Base-by-base conservation (phyloP, 352 stramenopile species). In the Phytophthora tubulina region DNA sequence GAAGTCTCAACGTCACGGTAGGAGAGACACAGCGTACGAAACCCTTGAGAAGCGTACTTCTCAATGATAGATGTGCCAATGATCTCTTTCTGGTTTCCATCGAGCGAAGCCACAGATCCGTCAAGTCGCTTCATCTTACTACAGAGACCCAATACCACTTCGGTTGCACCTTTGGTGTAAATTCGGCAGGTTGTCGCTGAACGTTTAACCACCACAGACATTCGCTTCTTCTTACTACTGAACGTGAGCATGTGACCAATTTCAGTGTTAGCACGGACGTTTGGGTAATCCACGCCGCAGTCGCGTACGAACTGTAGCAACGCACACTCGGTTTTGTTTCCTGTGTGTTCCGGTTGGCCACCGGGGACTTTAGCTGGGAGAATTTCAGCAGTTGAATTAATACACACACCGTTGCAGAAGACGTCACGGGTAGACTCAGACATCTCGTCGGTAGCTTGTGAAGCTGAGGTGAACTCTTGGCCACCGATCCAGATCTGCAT, bases 401-500 rank as follows among this genome's bases (percentile, higher is more conserved):
- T 49, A 15, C 75, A 86, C 30, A 95, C 82, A 33, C 85, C 82
- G 36, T 86, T 88, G 69, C 79, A 89, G 31, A 93, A 89, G n/a
- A 86, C 80, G 27, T 91, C 82, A 32, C 86, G 86, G 0, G 81
- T 89, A 8, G 77, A 75, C 48, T 86, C 81, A 8, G 86, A 91
- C 70, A 93, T 88, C 53, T 86, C 82, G 35, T 83, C 82, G 0
- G 66, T 66, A 3, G 79, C 78, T 33, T 91, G 73, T 1, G 80
- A 67, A 2, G 81, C 85, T 9, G 76, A 81, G 3, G 78, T 74
- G 51, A 91, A 91, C 55, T 90, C 84, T 14, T 84, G 67, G 1
- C 81, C 83, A 35, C 78, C 91, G 42, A 96, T 79, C 86, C 89
- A 96, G n/a, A 86, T 78, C 38, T 94, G 79, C 79, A 97, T 94